Base-by-base conservation (phyloP, 495 filamentous ascomycete species). In the Bathelium albidoporum region DNA sequence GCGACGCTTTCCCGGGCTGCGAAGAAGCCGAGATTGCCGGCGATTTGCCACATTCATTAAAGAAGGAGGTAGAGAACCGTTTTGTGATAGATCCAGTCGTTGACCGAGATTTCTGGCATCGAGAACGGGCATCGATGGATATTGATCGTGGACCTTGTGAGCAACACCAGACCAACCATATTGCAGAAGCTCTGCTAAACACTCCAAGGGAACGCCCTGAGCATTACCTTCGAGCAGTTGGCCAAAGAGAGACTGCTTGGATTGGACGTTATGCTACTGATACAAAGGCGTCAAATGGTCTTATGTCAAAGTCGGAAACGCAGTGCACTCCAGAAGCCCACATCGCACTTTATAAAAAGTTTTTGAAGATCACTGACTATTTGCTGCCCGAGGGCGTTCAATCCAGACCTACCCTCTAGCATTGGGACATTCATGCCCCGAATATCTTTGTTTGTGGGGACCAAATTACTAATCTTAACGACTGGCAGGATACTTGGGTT, bases 101-200 rank as follows among this genome's bases (percentile, higher is more conserved):
- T 24, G 59, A 61, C 41, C 36, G 59, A 61, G 59, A 32, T 4
- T 61, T 61, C 24, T 61, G 59, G 59, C 36, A 61, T 45, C 36
- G 41, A 45, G 59, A 61, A 28, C 59, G 41, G 20, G 36, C 32
- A 49, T 49, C 20, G 12, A 61, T 61, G 41, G 29, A 61, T 24
- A 61, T 45, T 49, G 59, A 61, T 61, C 59, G 59, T 45, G 59
- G 59, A 4, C 59, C 59, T 41, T 61, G 32, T 55, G 26, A 22
- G n/a, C 20, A 18, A 55, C 24, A 60, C 18, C 31, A 60, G 39
- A n/a, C 24, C 24, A 20, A 26, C 31, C 10, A 28, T 31, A 36
- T 14, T 5, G 34, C 14, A 14, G 34, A 39, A 39, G 34, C 34
- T 14, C 34, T 39, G 14, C 34, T 39, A 39, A 39, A 39, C 5